Evolutionary conservation across 768 basidiomycete genomes (phyloP), one percentile per base, ranked within the genome.

Genomic region (Candolleomyces eurysporus): DNA sequence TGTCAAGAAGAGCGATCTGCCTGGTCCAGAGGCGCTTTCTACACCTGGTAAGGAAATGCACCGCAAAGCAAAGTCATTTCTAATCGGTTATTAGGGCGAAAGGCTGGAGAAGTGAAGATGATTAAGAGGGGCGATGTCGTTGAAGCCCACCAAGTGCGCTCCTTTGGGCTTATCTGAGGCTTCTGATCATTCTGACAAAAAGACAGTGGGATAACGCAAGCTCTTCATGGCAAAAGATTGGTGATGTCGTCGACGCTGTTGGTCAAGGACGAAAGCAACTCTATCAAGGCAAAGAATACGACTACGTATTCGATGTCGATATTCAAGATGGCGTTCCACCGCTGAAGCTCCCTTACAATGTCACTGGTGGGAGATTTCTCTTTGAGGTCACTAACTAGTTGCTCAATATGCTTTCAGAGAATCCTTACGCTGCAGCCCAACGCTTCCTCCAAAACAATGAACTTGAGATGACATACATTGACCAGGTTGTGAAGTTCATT

Each of bases 301-400:
- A 99, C 75, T 97, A 97, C 68, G 96, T 99, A n/a, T 98, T 98
- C 68, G 96, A 97, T 69, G 96, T 99, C 40, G 97, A 98, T 68
- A 89, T 98, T 30, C 84, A 93, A 68, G 96, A 97, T 62, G 96
- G 95, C 2, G 87, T 85, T 16, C 96, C 96, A 11, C 89, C 96
- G 7, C 79, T 98, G 64, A 98, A 98, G 70, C 81, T 99, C 21
- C 96, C 96, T 0, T 98, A 92, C 73, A 98, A 98, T 71, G 86
- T 84, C 26, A 83, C 86, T 49, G 96, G 95, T 92, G 63, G 59
- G 83, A 43, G 46, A 42, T 46, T 55, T 36, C 22, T 21, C 26
- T 26, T 26, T 26, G 26, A 26, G 26, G 26, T 26, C 26, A 2
- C 26, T 26, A 26, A 26, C 26, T 26, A 26, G 26, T 26, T 4